phyloP scores from a whole-genome alignment of 2,329 filamentous ascomycete genomes.

The Biscogniauxia mediterranea region DNA sequence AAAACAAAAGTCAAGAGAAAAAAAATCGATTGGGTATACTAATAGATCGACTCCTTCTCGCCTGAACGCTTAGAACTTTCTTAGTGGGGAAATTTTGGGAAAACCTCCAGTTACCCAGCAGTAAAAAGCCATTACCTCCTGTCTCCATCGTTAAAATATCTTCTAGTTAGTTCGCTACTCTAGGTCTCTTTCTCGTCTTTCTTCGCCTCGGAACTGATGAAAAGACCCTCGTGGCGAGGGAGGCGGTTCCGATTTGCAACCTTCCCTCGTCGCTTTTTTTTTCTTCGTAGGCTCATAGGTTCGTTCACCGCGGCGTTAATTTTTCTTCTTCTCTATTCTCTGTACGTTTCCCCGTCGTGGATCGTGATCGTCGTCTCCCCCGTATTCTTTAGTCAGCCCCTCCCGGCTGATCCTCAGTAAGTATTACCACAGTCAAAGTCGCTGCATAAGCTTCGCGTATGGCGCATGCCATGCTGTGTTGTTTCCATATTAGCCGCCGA shows the following conservation, averaged over 20 bases:
- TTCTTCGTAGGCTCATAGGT: neutral
- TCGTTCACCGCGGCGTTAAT: constrained; percentile 7
- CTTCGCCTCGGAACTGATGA: neutral
- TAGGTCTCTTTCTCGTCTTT: neutral
- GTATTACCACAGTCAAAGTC: constrained; percentile 68
- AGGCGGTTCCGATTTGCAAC: neutral
- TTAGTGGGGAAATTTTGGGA: neutral
- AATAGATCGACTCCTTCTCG: constrained; percentile 2
- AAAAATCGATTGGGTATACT: constrained; percentile 3
- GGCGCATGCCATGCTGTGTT: constrained; percentile 64
- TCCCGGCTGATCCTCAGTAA: constrained; percentile 54
- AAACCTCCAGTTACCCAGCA: neutral
- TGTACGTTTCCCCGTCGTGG: constrained; percentile 5
- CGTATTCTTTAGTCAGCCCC: constrained; percentile 28
- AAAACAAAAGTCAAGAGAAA: neutral
- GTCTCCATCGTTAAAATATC: neutral
- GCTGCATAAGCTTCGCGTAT: constrained; percentile 75
- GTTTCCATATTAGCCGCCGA: constrained; percentile 16
- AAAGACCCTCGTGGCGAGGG: neutral
- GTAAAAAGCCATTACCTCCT: neutral
- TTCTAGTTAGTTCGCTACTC: neutral
- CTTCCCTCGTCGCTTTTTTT: neutral
- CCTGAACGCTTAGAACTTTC: neutral
- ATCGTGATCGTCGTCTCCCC: constrained; percentile 5
- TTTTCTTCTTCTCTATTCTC: neutral